These are phyloP conservation scores for Nothopassalora personata DNA, from an alignment of 2,329 filamentous ascomycete species.

Conservation along the genomic window DNA sequence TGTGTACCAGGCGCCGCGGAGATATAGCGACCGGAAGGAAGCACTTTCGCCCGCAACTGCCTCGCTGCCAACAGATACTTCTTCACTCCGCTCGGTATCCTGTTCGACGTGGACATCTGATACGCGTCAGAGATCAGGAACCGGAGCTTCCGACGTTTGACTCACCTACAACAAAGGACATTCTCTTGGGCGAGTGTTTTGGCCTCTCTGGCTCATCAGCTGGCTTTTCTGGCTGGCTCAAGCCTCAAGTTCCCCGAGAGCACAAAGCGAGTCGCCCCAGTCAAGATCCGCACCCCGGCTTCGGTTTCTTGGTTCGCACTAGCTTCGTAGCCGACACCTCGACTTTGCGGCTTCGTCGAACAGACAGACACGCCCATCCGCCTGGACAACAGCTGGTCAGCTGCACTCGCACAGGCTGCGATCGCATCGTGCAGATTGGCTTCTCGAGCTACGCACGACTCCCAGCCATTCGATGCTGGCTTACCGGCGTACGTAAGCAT, in stretches of 20 bases:
- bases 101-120: background rate
- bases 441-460: background rate
- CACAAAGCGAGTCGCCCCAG: background rate
- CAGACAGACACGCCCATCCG: background rate
- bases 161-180: background rate
- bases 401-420: background rate
- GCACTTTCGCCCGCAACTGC: background rate
- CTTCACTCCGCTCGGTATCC: background rate
- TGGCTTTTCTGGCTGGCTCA: background rate
- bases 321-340: background rate
- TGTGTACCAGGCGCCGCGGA: conserved; percentile 18
- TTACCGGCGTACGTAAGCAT: background rate
- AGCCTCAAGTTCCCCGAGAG: background rate
- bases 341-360: background rate
- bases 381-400: background rate
- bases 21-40: conserved; percentile 9
- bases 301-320: background rate
- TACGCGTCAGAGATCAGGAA: background rate
- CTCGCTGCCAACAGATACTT: background rate
- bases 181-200: conserved; percentile 2
- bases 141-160: background rate
- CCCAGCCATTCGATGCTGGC: background rate
- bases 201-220: background rate
- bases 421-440: background rate
- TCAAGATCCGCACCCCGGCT: background rate